Evolutionary conservation across 345 rosid genomes (phyloP).

Genomic region (Eucalyptus polybractea): DNA sequence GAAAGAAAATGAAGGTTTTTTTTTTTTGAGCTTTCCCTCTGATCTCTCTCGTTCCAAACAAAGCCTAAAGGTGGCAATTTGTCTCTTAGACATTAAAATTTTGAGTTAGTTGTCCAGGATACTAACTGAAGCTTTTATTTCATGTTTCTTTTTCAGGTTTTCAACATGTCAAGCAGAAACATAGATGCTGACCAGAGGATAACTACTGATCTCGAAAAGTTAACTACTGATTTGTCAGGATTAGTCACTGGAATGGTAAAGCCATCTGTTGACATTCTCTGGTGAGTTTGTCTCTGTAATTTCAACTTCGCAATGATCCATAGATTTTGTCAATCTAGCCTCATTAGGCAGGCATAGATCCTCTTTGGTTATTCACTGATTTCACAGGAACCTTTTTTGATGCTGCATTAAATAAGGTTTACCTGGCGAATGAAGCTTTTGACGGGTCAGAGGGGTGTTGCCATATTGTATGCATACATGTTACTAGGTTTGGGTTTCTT

Average conservation of each 20-base stretch:
- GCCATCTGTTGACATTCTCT: slow-evolving; percentile 90
- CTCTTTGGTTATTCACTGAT: background rate
- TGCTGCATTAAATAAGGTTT: slow-evolving; percentile 45
- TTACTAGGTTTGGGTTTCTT: slow-evolving; percentile 89
- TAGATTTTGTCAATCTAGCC: background rate
- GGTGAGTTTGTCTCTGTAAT: slow-evolving; percentile 38
- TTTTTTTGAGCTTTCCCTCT: background rate
- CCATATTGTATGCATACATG: slow-evolving; percentile 91
- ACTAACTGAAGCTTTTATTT: background rate
- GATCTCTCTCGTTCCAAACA: background rate
- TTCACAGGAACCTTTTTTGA: background rate
- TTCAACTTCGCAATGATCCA: background rate
- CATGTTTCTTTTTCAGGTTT: slow-evolving; percentile 35
- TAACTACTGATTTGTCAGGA: slow-evolving; percentile 77
- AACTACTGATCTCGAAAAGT: slow-evolving; percentile 86
- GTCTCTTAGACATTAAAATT: background rate
- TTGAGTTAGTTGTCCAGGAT: background rate
- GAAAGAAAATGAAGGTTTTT: background rate
- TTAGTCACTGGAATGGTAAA: slow-evolving; percentile 97
- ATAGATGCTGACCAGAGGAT: slow-evolving; percentile 97
- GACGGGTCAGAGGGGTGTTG: slow-evolving; percentile 92
- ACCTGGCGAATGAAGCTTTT: slow-evolving; percentile 99
- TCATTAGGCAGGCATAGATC: background rate
- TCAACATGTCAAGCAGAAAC: slow-evolving; percentile 74
- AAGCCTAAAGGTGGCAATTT: background rate